Evolutionary conservation across 1,284 basidiomycete species (phyloP).

Genomic region (Phellinidium pouzarii): DNA sequence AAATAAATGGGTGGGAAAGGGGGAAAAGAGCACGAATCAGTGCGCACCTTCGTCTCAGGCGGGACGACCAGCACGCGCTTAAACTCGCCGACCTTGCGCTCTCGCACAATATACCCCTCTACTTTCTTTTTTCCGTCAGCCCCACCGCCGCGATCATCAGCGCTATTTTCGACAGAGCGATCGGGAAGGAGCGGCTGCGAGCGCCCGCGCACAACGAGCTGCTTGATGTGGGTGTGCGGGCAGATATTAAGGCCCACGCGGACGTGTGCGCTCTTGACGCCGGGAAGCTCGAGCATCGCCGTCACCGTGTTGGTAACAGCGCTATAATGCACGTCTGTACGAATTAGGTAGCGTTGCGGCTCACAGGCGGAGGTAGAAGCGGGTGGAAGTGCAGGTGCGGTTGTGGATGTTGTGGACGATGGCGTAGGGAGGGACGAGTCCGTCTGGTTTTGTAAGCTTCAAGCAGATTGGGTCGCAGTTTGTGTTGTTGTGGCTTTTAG

Average conservation of each 20-base stretch:
- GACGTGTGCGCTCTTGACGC: slow-evolving; percentile 47
- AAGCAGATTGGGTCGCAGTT: too few species aligned
- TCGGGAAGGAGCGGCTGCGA: slow-evolving; percentile 31
- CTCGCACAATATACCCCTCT: slow-evolving; percentile 29
- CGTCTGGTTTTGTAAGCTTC: too few species aligned
- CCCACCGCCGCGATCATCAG: too few species aligned
- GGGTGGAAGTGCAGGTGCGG: too few species aligned
- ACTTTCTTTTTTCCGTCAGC: slow-evolving; percentile 30
- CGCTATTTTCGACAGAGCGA: slow-evolving; percentile 11
- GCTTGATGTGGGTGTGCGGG: slow-evolving; percentile 47
- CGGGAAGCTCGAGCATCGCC: slow-evolving; percentile 59
- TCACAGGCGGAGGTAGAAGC: neutral
- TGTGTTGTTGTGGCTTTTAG: too few species aligned
- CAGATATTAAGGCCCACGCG: slow-evolving; percentile 48
- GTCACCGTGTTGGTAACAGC: slow-evolving; percentile 38
- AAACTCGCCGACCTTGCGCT: slow-evolving; percentile 49
- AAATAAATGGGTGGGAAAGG: too few species aligned
- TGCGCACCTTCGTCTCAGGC: slow-evolving; percentile 45
- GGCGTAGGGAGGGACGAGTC: slow-evolving; percentile 2
- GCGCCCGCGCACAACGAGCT: slow-evolving; percentile 45
- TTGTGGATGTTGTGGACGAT: neutral
- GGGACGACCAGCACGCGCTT: slow-evolving; percentile 51
- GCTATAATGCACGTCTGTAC: slow-evolving; percentile 51
- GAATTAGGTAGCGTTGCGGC: slow-evolving; percentile 29
- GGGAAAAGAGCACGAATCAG: too few species aligned